Percentiles rank a stretch among this genome's conserved stretches.
Conservation (phyloP, 306 rosid genomes). For the Senna siamea region DNA sequence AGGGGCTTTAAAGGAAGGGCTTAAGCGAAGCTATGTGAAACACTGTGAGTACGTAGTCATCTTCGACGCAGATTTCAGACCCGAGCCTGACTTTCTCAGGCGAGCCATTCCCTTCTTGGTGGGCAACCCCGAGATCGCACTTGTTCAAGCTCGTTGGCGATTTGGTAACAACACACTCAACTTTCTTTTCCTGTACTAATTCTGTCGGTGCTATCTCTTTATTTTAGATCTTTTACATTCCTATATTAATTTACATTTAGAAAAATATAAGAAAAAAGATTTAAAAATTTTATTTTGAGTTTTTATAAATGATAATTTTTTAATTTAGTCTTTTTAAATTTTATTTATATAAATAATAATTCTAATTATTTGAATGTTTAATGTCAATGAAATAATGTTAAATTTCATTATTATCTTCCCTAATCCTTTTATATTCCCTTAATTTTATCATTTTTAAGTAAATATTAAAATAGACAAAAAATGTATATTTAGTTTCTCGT, state of each 20-base stretch:
- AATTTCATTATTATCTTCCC: not conserved
- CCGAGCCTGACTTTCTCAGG: constrained; percentile 83
- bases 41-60: constrained; percentile 90
- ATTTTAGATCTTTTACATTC: too few species aligned
- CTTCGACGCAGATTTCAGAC: constrained; percentile 93
- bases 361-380: too few species aligned
- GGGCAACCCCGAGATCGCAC: constrained; percentile 79
- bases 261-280: too few species aligned
- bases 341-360: too few species aligned
- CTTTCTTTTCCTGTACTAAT: not conserved
- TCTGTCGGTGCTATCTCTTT: constrained; percentile 91
- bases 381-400: too few species aligned
- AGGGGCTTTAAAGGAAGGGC: constrained; percentile 93
- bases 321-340: too few species aligned
- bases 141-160: constrained; percentile 99
- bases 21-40: constrained; percentile 82
- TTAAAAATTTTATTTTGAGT: too few species aligned
- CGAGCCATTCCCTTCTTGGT: constrained; percentile 89
- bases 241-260: too few species aligned
- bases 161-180: constrained; percentile 59
- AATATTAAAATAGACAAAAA: too few species aligned
- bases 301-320: too few species aligned
- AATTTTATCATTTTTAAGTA: not conserved
- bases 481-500: too few species aligned
- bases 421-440: not conserved